Conservation (phyloP, 2,329 filamentous ascomycete genomes). For the Xylariaceae sp. region DNA sequence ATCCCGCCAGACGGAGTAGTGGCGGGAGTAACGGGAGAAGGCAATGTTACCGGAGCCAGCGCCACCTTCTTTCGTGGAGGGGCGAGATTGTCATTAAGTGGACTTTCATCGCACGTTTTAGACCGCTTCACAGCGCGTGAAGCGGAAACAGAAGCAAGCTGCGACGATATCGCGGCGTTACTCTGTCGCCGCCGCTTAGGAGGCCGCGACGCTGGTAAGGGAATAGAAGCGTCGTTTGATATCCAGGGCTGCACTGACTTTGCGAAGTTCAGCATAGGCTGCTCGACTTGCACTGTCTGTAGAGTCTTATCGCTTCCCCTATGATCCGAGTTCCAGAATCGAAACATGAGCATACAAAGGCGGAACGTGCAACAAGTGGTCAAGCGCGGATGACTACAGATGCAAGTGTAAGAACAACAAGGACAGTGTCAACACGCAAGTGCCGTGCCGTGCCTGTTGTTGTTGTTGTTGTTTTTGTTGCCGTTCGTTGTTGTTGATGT, state of each 20-base stretch:
- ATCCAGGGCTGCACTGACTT: constrained; percentile 33
- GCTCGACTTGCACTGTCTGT: constrained; percentile 39
- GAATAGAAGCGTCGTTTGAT: constrained; percentile 25
- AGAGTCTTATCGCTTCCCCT: constrained; percentile 51
- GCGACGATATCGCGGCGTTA: constrained; percentile 32
- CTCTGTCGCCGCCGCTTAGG: constrained; percentile 30
- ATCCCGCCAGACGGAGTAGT: constrained; percentile 4
- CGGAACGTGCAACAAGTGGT: constrained; percentile 21
- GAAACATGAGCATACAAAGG: constrained; percentile 52
- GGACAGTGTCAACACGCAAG: constrained; percentile 6
- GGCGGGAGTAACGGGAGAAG: constrained; percentile 1
- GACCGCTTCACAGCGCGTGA: constrained; percentile 39
- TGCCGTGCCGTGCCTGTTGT: neutral
- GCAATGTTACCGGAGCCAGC: constrained; percentile 20
- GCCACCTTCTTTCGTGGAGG: constrained; percentile 32
- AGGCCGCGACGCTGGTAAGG: constrained; percentile 26
- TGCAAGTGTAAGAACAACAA: constrained; percentile 2
- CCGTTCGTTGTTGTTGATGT: too few species aligned
- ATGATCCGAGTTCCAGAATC: constrained; percentile 54
- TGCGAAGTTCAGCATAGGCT: constrained; percentile 36
- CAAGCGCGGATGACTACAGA: constrained; percentile 8
- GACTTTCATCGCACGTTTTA: constrained; percentile 33
- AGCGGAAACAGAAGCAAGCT: constrained; percentile 24
- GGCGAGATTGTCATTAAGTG: constrained; percentile 19
- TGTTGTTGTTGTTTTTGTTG: neutral